Evolutionary conservation across 768 basidiomycete genomes (phyloP), one percentile per base, ranked within the genome.

Genomic region (Amanita exitialis): DNA sequence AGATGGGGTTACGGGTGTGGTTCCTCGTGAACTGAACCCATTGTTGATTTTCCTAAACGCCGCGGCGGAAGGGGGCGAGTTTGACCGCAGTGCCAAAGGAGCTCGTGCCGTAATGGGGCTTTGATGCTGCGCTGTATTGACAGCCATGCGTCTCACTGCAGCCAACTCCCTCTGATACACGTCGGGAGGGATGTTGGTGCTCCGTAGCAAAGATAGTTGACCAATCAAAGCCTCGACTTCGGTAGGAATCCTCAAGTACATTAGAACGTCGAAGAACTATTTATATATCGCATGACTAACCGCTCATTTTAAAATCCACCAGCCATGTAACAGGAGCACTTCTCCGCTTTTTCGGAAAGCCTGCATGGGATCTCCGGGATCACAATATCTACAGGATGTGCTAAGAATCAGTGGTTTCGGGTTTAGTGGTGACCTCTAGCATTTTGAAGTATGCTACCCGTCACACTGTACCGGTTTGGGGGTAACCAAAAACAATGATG

Each of bases 401-500:
- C 64, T 93, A 90, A 68, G 87, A 90, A 63, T 93, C 92, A 16
- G 72, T 62, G 16, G 90, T 78, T 39, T 89, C 85, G 0, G 83
- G 73, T n/a, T 84, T 83, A 3, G 84, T 83, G 30, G 82, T 68
- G 13, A 79, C 77, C 6, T 87, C 89, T 9, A 93, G 67, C 1
- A 81, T 79, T 57, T 75, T 77, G 69, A 90, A 86, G 64, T 86
- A 86, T 58, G 86, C 85, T 13, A 78, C n/a, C 79, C 0, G 85
- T 80, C 13, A 81, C 61, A 49, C 76, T 79, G 62, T 84, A 86
- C 60, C 82, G 82, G 64, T 91, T 28, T 79, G 70, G 5, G 91
- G 90, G 62, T 91, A 93, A n/a, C 91, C 91, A 54, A 90, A 94
- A 46, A 94, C 80, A 59, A 91, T 72, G 34, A 94, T 72, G 59